These are phyloP conservation scores for Naganishia albida DNA, from an alignment of 1,284 basidiomycete genomes.

Conservation along the genomic window DNA sequence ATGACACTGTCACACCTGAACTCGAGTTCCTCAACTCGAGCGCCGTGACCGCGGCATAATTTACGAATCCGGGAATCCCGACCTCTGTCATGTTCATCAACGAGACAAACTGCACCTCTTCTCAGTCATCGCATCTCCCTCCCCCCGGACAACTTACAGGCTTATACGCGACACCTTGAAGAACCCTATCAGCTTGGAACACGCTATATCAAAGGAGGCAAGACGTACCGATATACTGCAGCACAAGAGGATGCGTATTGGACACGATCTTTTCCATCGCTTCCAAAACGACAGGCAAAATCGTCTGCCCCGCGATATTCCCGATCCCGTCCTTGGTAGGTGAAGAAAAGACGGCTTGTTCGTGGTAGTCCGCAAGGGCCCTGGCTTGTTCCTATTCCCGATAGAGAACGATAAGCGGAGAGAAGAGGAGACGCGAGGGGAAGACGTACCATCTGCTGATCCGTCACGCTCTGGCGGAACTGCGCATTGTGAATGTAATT, in stretches of 20 bases:
- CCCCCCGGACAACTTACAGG: slow-evolving; percentile 51
- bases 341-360: slow-evolving; percentile 72
- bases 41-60: slow-evolving; percentile 73
- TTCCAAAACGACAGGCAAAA: slow-evolving; percentile 58
- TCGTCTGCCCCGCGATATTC: slow-evolving; percentile 61
- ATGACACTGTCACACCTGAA: slow-evolving; percentile 58
- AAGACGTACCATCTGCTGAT: slow-evolving; percentile 58
- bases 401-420: background rate
- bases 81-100: slow-evolving; percentile 74
- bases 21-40: slow-evolving; percentile 70
- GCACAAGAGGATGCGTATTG: slow-evolving; percentile 72
- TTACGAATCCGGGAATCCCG: slow-evolving; percentile 60
- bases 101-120: slow-evolving; percentile 64
- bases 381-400: slow-evolving; percentile 60
- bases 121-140: slow-evolving; percentile 2
- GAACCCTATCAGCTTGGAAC: background rate
- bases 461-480: slow-evolving; percentile 69
- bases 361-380: slow-evolving; percentile 72
- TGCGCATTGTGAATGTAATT: slow-evolving; percentile 74
- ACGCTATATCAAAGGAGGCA: no score
- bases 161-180: slow-evolving; percentile 70
- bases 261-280: slow-evolving; percentile 69
- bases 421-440: background rate
- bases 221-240: slow-evolving; percentile 62
- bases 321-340: slow-evolving; percentile 65